Evolutionary conservation across 208 protist genomes (phyloP).

Genomic region (Wallacemonas sp.): DNA sequence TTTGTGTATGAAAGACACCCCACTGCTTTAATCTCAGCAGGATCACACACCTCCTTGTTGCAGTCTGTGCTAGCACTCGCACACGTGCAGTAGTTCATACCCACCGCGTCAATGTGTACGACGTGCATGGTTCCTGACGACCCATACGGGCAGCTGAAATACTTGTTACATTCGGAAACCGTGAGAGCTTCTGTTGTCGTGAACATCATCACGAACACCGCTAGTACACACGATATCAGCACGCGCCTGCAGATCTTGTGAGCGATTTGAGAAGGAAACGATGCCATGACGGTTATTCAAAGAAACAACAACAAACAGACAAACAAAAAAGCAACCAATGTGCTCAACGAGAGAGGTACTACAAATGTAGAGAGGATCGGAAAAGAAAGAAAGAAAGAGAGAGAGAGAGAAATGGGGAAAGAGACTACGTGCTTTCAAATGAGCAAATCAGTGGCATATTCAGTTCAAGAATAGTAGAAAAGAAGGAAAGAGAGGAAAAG

Average conservation of each 20-base stretch:
- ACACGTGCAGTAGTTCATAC: constrained; percentile 10
- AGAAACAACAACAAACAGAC: not conserved
- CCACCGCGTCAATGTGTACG: not conserved
- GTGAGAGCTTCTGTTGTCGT: not conserved
- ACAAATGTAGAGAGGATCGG: not conserved
- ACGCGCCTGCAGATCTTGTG: not conserved
- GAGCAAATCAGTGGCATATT: no score
- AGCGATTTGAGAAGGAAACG: not conserved
- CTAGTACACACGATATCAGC: not conserved
- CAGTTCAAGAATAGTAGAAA: constrained; percentile 24
- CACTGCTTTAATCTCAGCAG: not conserved
- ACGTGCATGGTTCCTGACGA: not conserved
- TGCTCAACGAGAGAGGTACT: not conserved
- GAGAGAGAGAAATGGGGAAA: not conserved
- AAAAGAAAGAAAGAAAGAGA: not conserved
- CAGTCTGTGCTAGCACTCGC: not conserved
- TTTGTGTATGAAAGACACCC: constrained; percentile 12
- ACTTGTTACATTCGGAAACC: not conserved
- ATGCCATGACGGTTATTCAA: not conserved
- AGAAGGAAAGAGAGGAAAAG: constrained; percentile 6
- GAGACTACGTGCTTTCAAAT: constrained; percentile 2
- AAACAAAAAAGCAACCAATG: not conserved
- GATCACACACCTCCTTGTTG: not conserved
- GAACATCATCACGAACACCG: not conserved
- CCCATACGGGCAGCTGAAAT: not conserved